A percentile compares a stretch with the other conserved stretches of the same genome.
Conservation (phyloP, 2,329 filamentous ascomycete genomes). For the Paraphaeosphaeria sporulosa region DNA sequence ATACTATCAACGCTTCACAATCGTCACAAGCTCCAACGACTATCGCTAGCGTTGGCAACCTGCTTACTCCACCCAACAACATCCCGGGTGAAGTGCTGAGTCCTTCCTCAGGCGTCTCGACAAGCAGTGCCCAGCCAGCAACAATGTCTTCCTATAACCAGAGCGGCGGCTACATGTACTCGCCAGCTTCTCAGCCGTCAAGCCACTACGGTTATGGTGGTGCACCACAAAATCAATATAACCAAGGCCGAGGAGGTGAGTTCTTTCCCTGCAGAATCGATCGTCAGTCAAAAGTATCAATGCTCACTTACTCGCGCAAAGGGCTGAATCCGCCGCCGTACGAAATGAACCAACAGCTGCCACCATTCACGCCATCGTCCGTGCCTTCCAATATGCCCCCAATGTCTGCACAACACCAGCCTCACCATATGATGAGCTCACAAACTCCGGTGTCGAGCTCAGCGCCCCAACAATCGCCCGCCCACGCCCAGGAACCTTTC, state of each 20-base stretch:
- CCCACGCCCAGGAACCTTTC: slow-evolving; percentile 67
- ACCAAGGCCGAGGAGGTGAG: slow-evolving; percentile 50
- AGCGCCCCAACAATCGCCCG: slow-evolving; percentile 56
- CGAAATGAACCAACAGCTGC: slow-evolving; percentile 66
- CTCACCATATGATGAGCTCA: slow-evolving; percentile 57
- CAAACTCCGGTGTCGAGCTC: slow-evolving; percentile 50
- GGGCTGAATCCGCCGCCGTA: slow-evolving; percentile 72
- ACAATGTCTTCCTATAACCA: slow-evolving; percentile 66
- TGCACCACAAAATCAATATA: slow-evolving; percentile 40
- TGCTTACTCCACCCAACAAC: slow-evolving; percentile 69
- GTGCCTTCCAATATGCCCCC: slow-evolving; percentile 59
- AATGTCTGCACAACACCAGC: slow-evolving; percentile 53
- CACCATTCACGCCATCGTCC: slow-evolving; percentile 66
- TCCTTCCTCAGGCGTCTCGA: slow-evolving; percentile 67
- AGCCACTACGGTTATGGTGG: slow-evolving; percentile 62
- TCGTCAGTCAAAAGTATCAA: slow-evolving; percentile 59
- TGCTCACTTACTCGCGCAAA: slow-evolving; percentile 68
- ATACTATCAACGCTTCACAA: slow-evolving; percentile 52
- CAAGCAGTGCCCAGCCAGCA: slow-evolving; percentile 66
- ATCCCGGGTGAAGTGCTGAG: slow-evolving; percentile 68
- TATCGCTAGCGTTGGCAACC: slow-evolving; percentile 64
- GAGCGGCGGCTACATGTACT: slow-evolving; percentile 68
- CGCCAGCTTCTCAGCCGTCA: slow-evolving; percentile 64
- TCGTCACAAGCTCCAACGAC: slow-evolving; percentile 56
- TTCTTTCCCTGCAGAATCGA: slow-evolving; percentile 64